These are phyloP conservation scores for Epichloe brachyelytri DNA, from an alignment of 2,329 filamentous ascomycete species.

Conservation along the genomic window DNA sequence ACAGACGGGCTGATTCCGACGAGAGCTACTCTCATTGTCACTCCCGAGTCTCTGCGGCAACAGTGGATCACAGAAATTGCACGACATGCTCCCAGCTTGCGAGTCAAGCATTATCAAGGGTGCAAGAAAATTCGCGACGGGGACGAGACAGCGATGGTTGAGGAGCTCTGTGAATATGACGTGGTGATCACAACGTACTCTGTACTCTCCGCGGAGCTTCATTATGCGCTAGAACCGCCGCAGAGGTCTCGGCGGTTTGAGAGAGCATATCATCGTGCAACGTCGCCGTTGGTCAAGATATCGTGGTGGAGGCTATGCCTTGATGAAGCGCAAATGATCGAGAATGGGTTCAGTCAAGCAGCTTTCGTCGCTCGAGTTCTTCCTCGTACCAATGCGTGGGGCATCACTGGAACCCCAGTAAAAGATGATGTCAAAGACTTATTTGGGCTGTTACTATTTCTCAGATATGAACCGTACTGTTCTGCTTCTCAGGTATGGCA, in stretches of 20 bases:
- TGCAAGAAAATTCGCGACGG: slow-evolving; percentile 22
- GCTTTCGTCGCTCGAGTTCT: slow-evolving; percentile 69
- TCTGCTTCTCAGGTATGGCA: slow-evolving; percentile 54
- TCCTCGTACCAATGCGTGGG: slow-evolving; percentile 80
- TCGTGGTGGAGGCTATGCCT: slow-evolving; percentile 78
- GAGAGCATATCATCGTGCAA: slow-evolving; percentile 51
- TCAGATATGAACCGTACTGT: slow-evolving; percentile 66
- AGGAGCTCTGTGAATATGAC: slow-evolving; percentile 37
- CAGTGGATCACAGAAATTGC: slow-evolving; percentile 51
- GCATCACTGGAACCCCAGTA: slow-evolving; percentile 76
- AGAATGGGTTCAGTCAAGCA: slow-evolving; percentile 73
- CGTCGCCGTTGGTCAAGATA: slow-evolving; percentile 67
- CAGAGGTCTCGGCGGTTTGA: slow-evolving; percentile 53
- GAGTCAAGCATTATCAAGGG: slow-evolving; percentile 44
- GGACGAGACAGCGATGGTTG: slow-evolving; percentile 27
- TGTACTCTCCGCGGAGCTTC: slow-evolving; percentile 66
- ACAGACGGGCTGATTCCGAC: slow-evolving; percentile 33
- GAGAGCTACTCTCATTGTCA: slow-evolving; percentile 48
- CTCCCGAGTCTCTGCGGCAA: slow-evolving; percentile 39
- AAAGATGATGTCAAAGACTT: slow-evolving; percentile 68
- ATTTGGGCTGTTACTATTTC: slow-evolving; percentile 67
- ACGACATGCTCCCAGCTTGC: slow-evolving; percentile 43
- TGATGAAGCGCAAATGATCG: slow-evolving; percentile 83
- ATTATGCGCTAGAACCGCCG: slow-evolving; percentile 60
- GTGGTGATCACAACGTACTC: slow-evolving; percentile 53